Base-by-base conservation (phyloP, 1,284 basidiomycete genomes). In the Heterobasidion annosum region DNA sequence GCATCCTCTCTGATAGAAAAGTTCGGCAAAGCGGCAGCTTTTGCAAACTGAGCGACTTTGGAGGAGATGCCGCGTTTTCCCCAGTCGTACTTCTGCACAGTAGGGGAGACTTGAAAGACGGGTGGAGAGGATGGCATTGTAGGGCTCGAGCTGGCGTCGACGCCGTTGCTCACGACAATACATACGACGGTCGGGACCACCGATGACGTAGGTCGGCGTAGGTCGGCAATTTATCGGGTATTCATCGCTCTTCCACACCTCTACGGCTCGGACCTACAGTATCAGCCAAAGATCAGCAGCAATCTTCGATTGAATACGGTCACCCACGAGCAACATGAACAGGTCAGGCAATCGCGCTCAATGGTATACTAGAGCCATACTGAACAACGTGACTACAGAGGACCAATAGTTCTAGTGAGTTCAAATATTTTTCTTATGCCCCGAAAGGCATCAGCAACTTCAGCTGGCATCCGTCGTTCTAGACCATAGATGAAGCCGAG, bases 61-160 rank as follows among this genome's bases (percentile, higher is more conserved):
- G 85, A 85, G 42, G 67, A 70, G 3, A 67, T 67, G 1, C 86
- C 87, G 13, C 73, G 65, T 70, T 82, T 85, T 18, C 86, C 86
- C 86, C 87, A 89, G 67, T 87, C 83, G 61, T 89, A 89, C 59
- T 79, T 73, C 62, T 89, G 86, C 2, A 76, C 75, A 2, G 85
- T 87, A 2, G 87, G 86, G 7, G 76, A 62, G 61, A 89, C 76
- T 65, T 81, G 83, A 68, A 89, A 88, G n/a, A 88, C 81, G 0
- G 66, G 57, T 25, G 55, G 34, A 8, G 15, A 34, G 13, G 18
- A 33, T 18, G 53, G 48, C 51, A 56, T 52, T 46, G 33, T 40
- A 40, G 37, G 10, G 37, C 25, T 25, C n/a, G 33, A 25, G 25
- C 25, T 13, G 8, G 43, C 18, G 12, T 18, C 18, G 43, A 18